phyloP scores from a whole-genome alignment of 192 early-diverging fungal genomes.

The Phycomyces blakesleeanus region DNA sequence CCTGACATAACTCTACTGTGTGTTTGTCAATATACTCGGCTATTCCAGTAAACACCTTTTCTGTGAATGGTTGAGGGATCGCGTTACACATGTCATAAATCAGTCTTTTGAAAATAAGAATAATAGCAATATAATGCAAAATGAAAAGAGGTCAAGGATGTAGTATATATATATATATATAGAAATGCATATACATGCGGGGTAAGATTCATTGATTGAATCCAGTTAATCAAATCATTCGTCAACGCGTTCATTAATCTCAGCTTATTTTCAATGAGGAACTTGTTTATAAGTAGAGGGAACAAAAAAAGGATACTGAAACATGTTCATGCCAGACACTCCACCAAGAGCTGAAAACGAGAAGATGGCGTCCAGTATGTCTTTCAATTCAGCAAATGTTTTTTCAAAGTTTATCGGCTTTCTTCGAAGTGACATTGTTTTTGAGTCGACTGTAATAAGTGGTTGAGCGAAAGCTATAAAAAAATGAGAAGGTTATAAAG shows the following conservation, averaged over 20 bases:
- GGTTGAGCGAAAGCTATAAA: neutral
- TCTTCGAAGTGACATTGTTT: conserved; percentile 49
- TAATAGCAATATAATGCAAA: neutral
- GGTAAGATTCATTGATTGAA: neutral
- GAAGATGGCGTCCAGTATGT: conserved; percentile 50
- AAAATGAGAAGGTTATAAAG: neutral
- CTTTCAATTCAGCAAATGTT: conserved; percentile 44
- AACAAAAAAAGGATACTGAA: conserved; percentile 56
- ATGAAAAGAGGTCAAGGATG: too few species aligned
- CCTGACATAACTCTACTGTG: conserved; percentile 47
- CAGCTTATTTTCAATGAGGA: neutral
- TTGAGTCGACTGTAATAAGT: neutral
- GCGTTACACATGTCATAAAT: conserved; percentile 83
- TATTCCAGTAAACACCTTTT: conserved; percentile 61
- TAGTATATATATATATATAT: too few species aligned
- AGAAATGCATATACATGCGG: too few species aligned
- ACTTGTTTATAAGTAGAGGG: too few species aligned
- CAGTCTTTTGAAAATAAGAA: conserved; percentile 33
- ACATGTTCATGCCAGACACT: conserved; percentile 68
- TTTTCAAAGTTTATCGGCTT: conserved; percentile 50
- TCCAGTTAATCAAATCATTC: neutral
- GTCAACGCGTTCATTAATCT: neutral
- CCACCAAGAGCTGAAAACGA: conserved; percentile 45
- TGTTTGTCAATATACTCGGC: conserved; percentile 63
- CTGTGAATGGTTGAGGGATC: conserved; percentile 64